Conservation (phyloP, 208 protist genomes). For the Crithidia fasciculata region DNA sequence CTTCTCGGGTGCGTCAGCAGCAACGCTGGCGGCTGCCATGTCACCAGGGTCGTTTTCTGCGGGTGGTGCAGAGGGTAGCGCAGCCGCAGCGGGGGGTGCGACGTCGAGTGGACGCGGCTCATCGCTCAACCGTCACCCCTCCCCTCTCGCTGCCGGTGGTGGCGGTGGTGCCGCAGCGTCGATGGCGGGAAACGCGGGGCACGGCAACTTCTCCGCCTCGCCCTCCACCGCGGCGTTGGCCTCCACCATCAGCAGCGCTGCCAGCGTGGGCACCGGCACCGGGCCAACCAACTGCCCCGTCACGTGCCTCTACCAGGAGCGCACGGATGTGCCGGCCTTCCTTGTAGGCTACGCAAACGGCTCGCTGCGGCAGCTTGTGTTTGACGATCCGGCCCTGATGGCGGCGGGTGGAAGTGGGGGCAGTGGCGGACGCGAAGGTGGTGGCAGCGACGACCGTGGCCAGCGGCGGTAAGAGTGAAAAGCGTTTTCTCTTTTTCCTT, state of each 20-base stretch:
- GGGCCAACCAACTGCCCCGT: constrained; percentile 45
- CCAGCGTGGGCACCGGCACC: constrained; percentile 9
- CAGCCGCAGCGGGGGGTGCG: neutral
- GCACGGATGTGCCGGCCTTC: constrained; percentile 70
- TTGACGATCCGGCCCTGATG: constrained; percentile 40
- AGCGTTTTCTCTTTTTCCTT: neutral
- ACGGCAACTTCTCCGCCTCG: neutral
- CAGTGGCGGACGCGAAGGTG: constrained; percentile 13
- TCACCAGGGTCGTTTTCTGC: neutral
- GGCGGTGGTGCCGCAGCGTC: neutral
- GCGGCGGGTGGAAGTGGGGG: constrained; percentile 14
- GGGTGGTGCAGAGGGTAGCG: neutral
- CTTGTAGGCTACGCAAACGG: constrained; percentile 74
- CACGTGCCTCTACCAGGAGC: constrained; percentile 67
- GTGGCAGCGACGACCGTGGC: constrained; percentile 12
- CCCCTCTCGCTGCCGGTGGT: neutral
- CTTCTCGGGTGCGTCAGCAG: constrained; percentile 19
- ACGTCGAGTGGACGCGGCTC: neutral
- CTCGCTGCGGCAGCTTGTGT: constrained; percentile 54
- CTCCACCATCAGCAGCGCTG: constrained; percentile 13
- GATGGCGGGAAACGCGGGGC: no score
- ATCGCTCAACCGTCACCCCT: neutral
- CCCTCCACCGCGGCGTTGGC: neutral
- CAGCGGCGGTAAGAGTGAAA: constrained; percentile 10
- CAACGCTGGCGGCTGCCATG: neutral